phyloP scores from a whole-genome alignment of 352 stramenopile species.

The Phytophthora citricola region DNA sequence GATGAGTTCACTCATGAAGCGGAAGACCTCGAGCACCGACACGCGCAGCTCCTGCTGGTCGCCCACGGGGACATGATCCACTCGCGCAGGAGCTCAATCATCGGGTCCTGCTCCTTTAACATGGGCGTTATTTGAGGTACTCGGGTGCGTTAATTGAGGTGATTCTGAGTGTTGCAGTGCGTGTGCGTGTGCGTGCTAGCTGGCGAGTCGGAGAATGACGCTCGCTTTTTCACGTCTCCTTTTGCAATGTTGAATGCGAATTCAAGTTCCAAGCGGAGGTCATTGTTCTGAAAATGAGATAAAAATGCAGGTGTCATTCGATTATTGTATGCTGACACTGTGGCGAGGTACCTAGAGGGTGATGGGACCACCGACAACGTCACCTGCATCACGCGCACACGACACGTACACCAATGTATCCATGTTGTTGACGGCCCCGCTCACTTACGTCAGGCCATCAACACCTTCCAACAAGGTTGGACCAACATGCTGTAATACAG shows the following conservation, averaged over 20 bases:
- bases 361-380: background rate
- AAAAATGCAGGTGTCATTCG: background rate
- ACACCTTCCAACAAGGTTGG: background rate
- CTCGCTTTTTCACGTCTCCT: background rate
- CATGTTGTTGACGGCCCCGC: slow-evolving; percentile 13
- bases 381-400: background rate
- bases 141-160: background rate
- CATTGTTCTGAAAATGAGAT: slow-evolving; percentile 18
- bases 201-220: slow-evolving; percentile 21
- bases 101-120: slow-evolving; percentile 87
- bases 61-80: slow-evolving; percentile 82
- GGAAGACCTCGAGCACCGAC: slow-evolving; percentile 72
- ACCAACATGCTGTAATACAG: background rate
- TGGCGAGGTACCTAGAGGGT: background rate
- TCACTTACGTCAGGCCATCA: slow-evolving; percentile 10
- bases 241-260: background rate
- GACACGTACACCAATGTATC: slow-evolving; percentile 5
- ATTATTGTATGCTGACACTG: slow-evolving; percentile 12
- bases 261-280: background rate
- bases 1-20: slow-evolving; percentile 80
- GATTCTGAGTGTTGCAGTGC: no score
- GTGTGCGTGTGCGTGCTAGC: background rate
- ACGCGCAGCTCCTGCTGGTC: slow-evolving; percentile 66
- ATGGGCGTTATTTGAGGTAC: slow-evolving; percentile 36
- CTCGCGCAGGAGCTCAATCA: slow-evolving; percentile 87